A percentile compares a stretch with the other conserved stretches of the same genome.
These are phyloP conservation scores for Penicillium chermesinum DNA, from an alignment of 495 filamentous ascomycete species.

Conservation along the genomic window DNA sequence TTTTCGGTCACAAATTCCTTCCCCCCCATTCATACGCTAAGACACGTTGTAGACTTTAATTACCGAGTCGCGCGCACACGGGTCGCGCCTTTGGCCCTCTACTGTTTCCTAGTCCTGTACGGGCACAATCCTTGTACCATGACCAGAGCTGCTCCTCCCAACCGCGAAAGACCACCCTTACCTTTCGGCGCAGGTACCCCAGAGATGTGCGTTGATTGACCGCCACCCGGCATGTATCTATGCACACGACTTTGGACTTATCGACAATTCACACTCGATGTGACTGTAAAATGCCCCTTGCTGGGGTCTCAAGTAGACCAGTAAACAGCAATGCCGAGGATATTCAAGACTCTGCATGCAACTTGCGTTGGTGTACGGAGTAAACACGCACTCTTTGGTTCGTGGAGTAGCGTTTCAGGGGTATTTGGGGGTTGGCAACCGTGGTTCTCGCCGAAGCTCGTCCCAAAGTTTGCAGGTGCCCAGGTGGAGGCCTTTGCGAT, in stretches of 20 bases:
- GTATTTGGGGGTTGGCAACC: slow-evolving; percentile 26
- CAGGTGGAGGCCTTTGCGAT: neutral
- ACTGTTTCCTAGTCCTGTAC: neutral
- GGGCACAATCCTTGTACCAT: no score
- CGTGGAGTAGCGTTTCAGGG: slow-evolving; percentile 20
- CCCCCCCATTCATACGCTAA: neutral
- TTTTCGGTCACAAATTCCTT: no score
- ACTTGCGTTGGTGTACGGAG: no score
- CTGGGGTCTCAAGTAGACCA: slow-evolving; percentile 3
- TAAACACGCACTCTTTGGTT: slow-evolving; percentile 10
- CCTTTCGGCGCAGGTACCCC: slow-evolving; percentile 15
- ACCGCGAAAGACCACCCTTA: slow-evolving; percentile 10
- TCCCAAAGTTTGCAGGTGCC: neutral
- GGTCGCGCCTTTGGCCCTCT: neutral
- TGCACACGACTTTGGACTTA: neutral
- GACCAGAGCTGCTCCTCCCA: no score
- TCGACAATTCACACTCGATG: no score
- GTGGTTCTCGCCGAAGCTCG: slow-evolving; percentile 20
- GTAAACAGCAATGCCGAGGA: neutral
- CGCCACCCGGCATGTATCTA: neutral
- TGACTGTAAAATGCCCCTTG: slow-evolving; percentile 3
- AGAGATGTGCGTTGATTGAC: slow-evolving; percentile 1
- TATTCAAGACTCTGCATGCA: no score
- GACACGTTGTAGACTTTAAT: neutral
- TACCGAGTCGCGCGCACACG: neutral